A percentile compares a stretch with the other conserved stretches of the same genome.
Evolutionary conservation across 2,329 filamentous ascomycete species (phyloP).

Genomic region (Trichophyton verrucosum): DNA sequence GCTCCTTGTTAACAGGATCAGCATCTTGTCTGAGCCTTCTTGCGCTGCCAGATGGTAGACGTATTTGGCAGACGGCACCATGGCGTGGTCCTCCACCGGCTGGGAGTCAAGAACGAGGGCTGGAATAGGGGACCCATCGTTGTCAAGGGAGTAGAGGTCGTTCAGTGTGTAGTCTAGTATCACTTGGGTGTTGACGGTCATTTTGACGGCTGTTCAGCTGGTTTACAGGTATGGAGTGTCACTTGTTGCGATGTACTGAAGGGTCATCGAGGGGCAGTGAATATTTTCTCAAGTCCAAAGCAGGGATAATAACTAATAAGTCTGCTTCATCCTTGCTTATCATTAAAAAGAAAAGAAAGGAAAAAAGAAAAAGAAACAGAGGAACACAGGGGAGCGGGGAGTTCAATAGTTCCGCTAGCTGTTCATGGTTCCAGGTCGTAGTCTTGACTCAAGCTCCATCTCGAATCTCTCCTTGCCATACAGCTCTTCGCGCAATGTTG

Average conservation of each 20-base stretch:
- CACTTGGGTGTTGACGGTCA: background rate
- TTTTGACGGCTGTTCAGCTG: background rate
- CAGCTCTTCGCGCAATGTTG: conserved; percentile 8
- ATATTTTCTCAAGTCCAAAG: too few species aligned
- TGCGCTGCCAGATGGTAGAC: background rate
- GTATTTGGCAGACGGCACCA: background rate
- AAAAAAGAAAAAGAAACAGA: too few species aligned
- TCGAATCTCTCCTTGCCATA: conserved; percentile 14
- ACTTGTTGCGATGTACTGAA: too few species aligned
- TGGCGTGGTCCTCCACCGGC: background rate
- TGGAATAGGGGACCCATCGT: background rate
- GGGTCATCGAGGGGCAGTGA: too few species aligned
- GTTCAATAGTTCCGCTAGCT: background rate
- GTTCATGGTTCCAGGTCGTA: background rate
- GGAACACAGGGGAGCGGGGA: background rate
- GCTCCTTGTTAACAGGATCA: background rate
- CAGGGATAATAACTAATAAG: too few species aligned
- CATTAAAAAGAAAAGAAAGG: too few species aligned
- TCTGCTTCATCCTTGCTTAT: too few species aligned
- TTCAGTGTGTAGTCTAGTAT: background rate
- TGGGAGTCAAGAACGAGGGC: background rate
- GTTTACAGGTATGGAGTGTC: too few species aligned
- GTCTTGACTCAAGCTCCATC: conserved; percentile 9
- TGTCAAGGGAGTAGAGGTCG: background rate
- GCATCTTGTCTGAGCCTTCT: background rate